Base-by-base conservation (phyloP, 257 asterid genomes). In the Verbascum thapsus region DNA sequence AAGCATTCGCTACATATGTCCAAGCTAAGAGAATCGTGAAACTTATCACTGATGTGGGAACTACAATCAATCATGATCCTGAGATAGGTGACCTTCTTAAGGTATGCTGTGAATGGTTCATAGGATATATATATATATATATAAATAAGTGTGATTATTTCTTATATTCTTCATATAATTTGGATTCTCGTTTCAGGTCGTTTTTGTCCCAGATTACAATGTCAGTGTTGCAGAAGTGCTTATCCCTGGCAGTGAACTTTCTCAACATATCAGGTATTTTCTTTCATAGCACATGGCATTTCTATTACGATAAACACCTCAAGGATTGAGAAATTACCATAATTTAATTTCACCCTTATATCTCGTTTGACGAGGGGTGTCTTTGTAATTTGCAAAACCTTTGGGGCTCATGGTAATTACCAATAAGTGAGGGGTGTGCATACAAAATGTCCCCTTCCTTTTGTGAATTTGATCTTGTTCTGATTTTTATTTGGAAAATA, bases 201-300 rank as follows among this genome's bases (percentile, higher is more conserved):
- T 84, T 22, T 84, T 84, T 53, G 81, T 84, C 26, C 91, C 88
- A 0, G 91, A 84, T 63, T 84, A 84, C 80, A 84, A 84, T 58
- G 91, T 81, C 23, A 81, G 84, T 44, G 84, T 81, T 32, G 88
- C 91, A 30, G 91, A 84, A 67, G 79, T 77, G 48, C 88, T 84
- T 34, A 84, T 84, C 52, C 88, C 91, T 66, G 88, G 86, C 12
- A 81, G 83, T 66, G 91, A 84, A 64, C 74, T 84, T 15, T 84
- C 88, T 42, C 86, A 84, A 61, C 91, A 84, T 65, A 79, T 84
- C 64, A 84, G 91, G 91, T 84, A 76, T 47, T 48, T 47, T 37
- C 10, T 56, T 37, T 2, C 2, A n/a, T n/a, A 23, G 32, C 43
- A 17, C 30, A 9, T 45, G 8, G 9, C 15, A 43, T 43, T 54